A percentile compares a stretch with the other conserved stretches of the same genome.
phyloP scores from a whole-genome alignment of 768 basidiomycete genomes.

The Rhizopogon vulgaris region DNA sequence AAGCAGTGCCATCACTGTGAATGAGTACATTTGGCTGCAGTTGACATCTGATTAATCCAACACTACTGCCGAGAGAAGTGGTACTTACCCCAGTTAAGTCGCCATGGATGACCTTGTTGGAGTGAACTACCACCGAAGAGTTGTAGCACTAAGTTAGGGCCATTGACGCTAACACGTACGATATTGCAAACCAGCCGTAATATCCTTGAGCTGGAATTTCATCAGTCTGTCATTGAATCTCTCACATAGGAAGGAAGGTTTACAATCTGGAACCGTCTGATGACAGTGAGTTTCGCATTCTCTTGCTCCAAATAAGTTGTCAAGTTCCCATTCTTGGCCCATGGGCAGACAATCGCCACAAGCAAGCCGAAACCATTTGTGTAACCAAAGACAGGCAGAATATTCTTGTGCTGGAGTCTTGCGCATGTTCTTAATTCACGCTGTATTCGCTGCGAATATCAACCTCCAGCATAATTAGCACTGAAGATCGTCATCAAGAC shows the following conservation, averaged over 20 bases:
- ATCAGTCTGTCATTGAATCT: not conserved
- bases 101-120: not conserved
- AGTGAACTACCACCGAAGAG: not conserved
- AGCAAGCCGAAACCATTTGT: constrained; percentile 14
- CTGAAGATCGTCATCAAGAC: no score
- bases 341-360: constrained; percentile 15
- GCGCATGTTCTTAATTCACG: constrained; percentile 17
- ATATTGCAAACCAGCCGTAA: no score
- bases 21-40: constrained; percentile 20
- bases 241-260: not conserved
- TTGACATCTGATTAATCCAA: not conserved
- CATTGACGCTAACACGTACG: not conserved
- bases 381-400: constrained; percentile 12
- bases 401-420: constrained; percentile 12
- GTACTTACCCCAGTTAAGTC: no score
- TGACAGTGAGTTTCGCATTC: constrained; percentile 1
- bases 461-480: not conserved
- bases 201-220: not conserved
- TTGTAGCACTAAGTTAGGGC: not conserved
- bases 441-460: constrained; percentile 7
- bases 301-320: constrained; percentile 7
- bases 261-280: constrained; percentile 12
- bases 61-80: constrained; percentile 1
- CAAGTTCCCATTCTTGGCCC: constrained; percentile 12
- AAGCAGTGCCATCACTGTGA: constrained; percentile 33